Percentiles rank a stretch among this genome's conserved stretches.
These are phyloP conservation scores for Trichosanthes cucumerina DNA, from an alignment of 306 rosid genomes.

Conservation along the genomic window DNA sequence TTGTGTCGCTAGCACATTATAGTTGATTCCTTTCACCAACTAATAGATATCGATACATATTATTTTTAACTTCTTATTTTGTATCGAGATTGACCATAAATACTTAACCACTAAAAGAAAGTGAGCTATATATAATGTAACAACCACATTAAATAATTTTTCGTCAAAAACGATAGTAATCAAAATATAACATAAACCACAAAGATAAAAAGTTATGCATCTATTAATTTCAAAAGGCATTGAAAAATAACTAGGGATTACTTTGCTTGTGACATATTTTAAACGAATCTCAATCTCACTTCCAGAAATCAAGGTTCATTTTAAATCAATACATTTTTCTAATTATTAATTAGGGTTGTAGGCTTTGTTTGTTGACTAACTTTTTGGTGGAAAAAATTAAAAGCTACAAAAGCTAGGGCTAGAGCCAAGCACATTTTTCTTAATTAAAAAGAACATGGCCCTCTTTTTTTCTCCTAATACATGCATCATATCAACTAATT, in stretches of 20 bases:
- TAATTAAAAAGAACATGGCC: neutral
- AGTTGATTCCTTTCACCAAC: no score
- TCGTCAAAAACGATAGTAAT: neutral
- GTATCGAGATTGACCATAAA: no score
- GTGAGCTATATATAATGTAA: neutral
- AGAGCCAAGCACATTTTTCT: neutral
- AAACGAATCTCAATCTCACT: slow-evolving; percentile 15
- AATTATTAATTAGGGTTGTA: slow-evolving; percentile 23
- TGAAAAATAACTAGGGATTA: slow-evolving; percentile 15
- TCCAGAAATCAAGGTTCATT: slow-evolving; percentile 61
- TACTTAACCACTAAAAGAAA: no score
- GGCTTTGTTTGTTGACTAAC: slow-evolving; percentile 18
- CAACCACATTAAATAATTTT: neutral
- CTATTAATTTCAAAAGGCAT: neutral
- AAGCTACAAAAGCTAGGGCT: slow-evolving; percentile 4
- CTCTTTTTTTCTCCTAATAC: neutral
- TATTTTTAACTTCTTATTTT: no score
- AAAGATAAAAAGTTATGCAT: neutral
- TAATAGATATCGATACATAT: no score
- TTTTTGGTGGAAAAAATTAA: slow-evolving; percentile 10
- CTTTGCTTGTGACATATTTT: slow-evolving; percentile 5
- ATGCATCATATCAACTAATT: neutral
- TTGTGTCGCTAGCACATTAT: no score
- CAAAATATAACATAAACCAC: neutral
- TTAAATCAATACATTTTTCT: slow-evolving; percentile 18